Base-by-base conservation (phyloP, 192 early-diverging fungal species). In the Coemansia sp. region DNA sequence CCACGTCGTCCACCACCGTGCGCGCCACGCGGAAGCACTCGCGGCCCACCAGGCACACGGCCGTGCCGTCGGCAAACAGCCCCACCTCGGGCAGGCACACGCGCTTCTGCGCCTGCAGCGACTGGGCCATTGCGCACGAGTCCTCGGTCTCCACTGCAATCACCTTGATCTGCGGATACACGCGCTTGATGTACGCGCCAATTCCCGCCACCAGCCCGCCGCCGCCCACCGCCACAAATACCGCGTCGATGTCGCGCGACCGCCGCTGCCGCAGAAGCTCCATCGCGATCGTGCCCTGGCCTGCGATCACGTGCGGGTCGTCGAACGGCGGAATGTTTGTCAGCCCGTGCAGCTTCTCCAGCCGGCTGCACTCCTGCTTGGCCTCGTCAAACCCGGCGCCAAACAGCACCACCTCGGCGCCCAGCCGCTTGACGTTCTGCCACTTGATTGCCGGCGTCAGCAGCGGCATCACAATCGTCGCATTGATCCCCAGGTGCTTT, bases 281-380 rank as follows among this genome's bases (percentile, higher is more conserved):
- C 52, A 94, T 79, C 15, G 83, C 95, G 32, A 95, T 86, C 6
- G 95, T 98, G 29, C 95, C 97, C 76, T 99, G 97, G 3, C 97
- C 97, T n/a, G 97, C 97, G 69, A 97, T 97, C 17, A 99, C 95
- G 62, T 89, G 86, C 5, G 95, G 97, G 53, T 98, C 94, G 70
- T 99, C 95, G 67, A 91, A 99, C 5, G 97, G 95, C 12, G 93
- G 95, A 60, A 99, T 96, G 67, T 97, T 89, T 50, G 87, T 90
- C 34, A 87, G 83, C 10, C 89, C 85, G 20, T 87, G 76, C 17
- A 89, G 53, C 44, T 78, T 63, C 6, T 78, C 72, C 40, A 98
- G 73, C 30, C 91, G 70, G 53, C 71, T 75, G 70, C 91, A 91
- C 65, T 97, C 92, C 0, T 54, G 51, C 73, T 97, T 97, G 52